Percentiles rank a stretch among this genome's conserved stretches.
Evolutionary conservation across 257 asterid species (phyloP).

Genomic region (Jacaranda mimosifolia): DNA sequence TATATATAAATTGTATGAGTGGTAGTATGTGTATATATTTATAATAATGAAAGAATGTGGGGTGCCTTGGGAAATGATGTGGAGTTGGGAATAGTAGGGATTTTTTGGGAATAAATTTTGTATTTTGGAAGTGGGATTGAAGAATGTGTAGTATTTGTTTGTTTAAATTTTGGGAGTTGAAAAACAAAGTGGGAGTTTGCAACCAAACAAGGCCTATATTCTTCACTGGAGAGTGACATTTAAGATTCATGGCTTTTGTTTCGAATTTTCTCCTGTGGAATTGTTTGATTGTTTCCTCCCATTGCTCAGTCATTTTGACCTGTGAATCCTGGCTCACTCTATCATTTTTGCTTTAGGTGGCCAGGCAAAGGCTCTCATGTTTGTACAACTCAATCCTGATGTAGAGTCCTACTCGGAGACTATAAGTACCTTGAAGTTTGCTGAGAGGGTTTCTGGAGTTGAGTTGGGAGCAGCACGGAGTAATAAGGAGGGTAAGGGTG

Average conservation of each 20-base stretch:
- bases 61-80: too few species aligned
- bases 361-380: constrained; percentile 97
- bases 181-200: too few species aligned
- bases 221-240: constrained; percentile 13
- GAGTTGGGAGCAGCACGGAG: constrained; percentile 95
- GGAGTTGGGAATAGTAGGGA: too few species aligned
- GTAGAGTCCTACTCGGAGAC: constrained; percentile 91
- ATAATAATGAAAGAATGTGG: too few species aligned
- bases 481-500: constrained; percentile 88
- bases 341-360: constrained; percentile 65
- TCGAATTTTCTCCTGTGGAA: constrained; percentile 9
- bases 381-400: constrained; percentile 95
- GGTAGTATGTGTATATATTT: too few species aligned
- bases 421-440: constrained; percentile 90
- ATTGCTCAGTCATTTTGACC: constrained; percentile 16
- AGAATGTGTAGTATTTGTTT: too few species aligned
- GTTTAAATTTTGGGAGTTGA: too few species aligned
- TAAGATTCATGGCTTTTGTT: constrained; percentile 1
- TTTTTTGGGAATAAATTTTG: too few species aligned
- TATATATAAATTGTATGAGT: too few species aligned
- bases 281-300: constrained; percentile 9
- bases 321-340: constrained; percentile 8
- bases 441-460: constrained; percentile 98
- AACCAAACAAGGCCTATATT: too few species aligned
- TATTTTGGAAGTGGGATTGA: too few species aligned